phyloP scores from a whole-genome alignment of 345 rosid species.

The Gossypium thurberi region DNA sequence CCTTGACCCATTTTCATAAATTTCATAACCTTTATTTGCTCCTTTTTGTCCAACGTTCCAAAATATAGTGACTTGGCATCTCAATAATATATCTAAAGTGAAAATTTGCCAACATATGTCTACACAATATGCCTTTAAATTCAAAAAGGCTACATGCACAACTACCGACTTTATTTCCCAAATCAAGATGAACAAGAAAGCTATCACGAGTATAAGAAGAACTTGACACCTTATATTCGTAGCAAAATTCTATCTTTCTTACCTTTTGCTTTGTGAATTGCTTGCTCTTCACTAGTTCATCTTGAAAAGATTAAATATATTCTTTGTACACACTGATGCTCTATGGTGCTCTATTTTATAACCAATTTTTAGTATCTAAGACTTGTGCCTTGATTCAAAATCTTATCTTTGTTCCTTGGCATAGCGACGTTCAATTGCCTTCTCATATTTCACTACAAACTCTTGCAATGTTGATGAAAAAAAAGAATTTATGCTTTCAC shows the following conservation, averaged over 20 bases:
- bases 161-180: background rate
- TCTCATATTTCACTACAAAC: too few relatives aligned
- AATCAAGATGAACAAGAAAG: background rate
- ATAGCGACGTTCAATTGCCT: background rate
- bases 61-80: background rate
- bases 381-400: background rate
- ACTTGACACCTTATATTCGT: background rate
- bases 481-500: background rate
- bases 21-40: background rate
- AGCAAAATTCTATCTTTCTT: background rate
- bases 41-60: background rate
- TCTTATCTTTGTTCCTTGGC: background rate
- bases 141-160: background rate
- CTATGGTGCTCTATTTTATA: background rate
- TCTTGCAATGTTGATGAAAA: too few relatives aligned
- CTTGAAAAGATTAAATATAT: background rate
- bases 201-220: background rate
- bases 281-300: slow-evolving; percentile 2
- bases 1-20: background rate
- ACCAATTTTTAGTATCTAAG: background rate
- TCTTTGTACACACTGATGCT: background rate
- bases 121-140: background rate
- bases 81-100: background rate
- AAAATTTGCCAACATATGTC: background rate
- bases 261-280: background rate